Evolutionary conservation across 352 stramenopile species (phyloP).

Genomic region (Phytophthora melonis): DNA sequence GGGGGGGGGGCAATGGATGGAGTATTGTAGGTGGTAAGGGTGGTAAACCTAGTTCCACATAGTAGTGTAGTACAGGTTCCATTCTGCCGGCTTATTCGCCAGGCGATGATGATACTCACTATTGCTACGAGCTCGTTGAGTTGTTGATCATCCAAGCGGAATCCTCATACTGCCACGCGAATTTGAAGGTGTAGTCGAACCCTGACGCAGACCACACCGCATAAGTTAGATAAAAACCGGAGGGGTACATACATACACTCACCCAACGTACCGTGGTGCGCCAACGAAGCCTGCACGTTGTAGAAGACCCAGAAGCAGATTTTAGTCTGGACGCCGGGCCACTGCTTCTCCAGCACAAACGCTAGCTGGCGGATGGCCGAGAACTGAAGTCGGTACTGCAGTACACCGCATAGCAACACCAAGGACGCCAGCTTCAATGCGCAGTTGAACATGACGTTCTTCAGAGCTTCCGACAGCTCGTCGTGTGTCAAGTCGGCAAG

Average conservation of each 20-base stretch:
- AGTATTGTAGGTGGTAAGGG: no score
- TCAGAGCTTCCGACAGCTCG: slow-evolving; percentile 4
- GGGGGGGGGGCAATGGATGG: no score
- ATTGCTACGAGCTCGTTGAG: no score
- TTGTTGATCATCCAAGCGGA: not conserved
- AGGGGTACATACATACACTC: no score
- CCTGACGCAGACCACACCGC: not conserved
- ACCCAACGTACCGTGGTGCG: slow-evolving; percentile 30
- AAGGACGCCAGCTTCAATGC: slow-evolving; percentile 28
- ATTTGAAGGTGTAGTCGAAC: slow-evolving; percentile 15
- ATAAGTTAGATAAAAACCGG: no score
- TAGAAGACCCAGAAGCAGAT: slow-evolving; percentile 23
- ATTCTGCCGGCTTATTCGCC: no score
- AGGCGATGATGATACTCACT: no score
- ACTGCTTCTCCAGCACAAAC: slow-evolving; percentile 45
- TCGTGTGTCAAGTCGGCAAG: slow-evolving; percentile 19
- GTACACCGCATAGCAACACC: slow-evolving; percentile 7
- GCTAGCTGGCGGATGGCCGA: slow-evolving; percentile 36
- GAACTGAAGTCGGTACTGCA: slow-evolving; percentile 12
- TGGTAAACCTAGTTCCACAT: no score
- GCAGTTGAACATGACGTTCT: slow-evolving; percentile 32
- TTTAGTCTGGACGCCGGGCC: slow-evolving; percentile 34
- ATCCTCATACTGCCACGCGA: slow-evolving; percentile 4
- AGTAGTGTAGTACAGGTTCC: no score
- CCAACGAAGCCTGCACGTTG: slow-evolving; percentile 22